These are phyloP conservation scores for Penicillium tannophilum DNA, from an alignment of 495 filamentous ascomycete genomes.

Conservation along the genomic window DNA sequence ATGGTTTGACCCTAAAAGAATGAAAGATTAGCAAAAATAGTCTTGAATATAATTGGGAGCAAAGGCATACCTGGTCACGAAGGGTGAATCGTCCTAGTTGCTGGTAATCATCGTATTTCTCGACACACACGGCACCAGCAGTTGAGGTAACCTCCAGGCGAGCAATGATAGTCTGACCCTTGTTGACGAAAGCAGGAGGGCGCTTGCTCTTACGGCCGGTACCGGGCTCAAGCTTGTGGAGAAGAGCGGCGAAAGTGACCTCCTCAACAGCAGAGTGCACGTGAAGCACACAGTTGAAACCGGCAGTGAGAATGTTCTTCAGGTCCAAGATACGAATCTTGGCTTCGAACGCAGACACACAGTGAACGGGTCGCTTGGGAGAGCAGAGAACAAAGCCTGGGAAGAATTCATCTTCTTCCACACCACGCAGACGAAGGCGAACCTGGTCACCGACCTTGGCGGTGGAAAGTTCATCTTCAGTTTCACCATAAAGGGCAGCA, in stretches of 20 bases:
- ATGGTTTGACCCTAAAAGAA: conserved; percentile 81
- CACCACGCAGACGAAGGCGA: conserved; percentile 84
- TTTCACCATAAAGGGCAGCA: conserved; percentile 88
- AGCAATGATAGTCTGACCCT: conserved; percentile 91
- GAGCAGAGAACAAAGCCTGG: conserved; percentile 98
- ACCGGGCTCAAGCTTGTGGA: conserved; percentile 96
- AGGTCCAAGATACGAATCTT: conserved; percentile 96
- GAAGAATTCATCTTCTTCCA: conserved; percentile 95
- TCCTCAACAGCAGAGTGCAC: conserved; percentile 94
- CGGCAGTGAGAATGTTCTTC: conserved; percentile 87
- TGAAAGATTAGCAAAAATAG: conserved; percentile 16
- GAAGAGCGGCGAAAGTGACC: conserved; percentile 79
- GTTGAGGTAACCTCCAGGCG: conserved; percentile 82
- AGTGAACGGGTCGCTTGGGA: conserved; percentile 86
- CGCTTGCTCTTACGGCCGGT: conserved; percentile 92
- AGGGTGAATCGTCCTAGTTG: conserved; percentile 95
- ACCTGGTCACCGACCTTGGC: conserved; percentile 95
- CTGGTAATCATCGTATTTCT: conserved; percentile 89
- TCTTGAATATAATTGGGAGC: conserved; percentile 15
- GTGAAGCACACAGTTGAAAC: conserved; percentile 89
- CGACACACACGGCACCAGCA: conserved; percentile 85
- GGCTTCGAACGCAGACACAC: conserved; percentile 87
- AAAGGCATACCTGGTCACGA: conserved; percentile 75
- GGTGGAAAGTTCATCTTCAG: conserved; percentile 82
- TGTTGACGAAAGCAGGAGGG: conserved; percentile 88